These are phyloP conservation scores for Labyrinthula sp. DNA, from an alignment of 352 stramenopile species.

Conservation along the genomic window DNA sequence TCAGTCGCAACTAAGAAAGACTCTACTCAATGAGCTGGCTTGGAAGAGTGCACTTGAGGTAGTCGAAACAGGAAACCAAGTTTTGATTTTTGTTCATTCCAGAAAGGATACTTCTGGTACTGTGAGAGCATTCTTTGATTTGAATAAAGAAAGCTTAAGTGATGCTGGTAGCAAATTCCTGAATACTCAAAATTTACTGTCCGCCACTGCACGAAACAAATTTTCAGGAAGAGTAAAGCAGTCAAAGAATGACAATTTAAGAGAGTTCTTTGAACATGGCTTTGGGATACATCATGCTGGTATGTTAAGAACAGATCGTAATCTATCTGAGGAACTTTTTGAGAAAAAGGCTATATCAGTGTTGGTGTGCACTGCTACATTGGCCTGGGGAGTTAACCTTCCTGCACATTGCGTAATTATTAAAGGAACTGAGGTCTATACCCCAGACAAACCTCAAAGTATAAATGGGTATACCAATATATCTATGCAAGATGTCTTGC, in stretches of 20 bases:
- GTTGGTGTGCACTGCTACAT: conserved; percentile 90
- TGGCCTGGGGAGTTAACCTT: conserved; percentile 97
- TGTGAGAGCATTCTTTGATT: conserved; percentile 66
- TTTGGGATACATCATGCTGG: conserved; percentile 94
- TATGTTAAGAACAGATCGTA: conserved; percentile 70
- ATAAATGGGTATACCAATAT: conserved; percentile 85
- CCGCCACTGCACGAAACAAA: conserved; percentile 23
- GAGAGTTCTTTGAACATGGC: conserved; percentile 70
- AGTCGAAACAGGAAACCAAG: conserved; percentile 48
- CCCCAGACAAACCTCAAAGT: conserved; percentile 92
- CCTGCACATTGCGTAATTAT: conserved; percentile 95
- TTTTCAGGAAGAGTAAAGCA: conserved; percentile 38
- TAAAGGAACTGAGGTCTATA: conserved; percentile 98
- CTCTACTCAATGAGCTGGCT: conserved; percentile 56
- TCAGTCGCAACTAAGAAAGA: conserved; percentile 37
- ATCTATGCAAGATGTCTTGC: conserved; percentile 97
- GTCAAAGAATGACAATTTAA: conserved; percentile 77
- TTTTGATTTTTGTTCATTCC: conserved; percentile 99
- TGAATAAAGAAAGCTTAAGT: conserved; percentile 41
- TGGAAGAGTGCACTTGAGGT: conserved; percentile 25
- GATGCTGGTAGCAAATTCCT: conserved; percentile 30
- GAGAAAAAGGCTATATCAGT: conserved; percentile 81
- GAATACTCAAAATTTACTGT: conserved; percentile 19
- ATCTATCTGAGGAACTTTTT: conserved; percentile 91
- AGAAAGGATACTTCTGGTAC: conserved; percentile 89